phyloP scores from a whole-genome alignment of 1,284 basidiomycete genomes.

The Tilletia walkeri region DNA sequence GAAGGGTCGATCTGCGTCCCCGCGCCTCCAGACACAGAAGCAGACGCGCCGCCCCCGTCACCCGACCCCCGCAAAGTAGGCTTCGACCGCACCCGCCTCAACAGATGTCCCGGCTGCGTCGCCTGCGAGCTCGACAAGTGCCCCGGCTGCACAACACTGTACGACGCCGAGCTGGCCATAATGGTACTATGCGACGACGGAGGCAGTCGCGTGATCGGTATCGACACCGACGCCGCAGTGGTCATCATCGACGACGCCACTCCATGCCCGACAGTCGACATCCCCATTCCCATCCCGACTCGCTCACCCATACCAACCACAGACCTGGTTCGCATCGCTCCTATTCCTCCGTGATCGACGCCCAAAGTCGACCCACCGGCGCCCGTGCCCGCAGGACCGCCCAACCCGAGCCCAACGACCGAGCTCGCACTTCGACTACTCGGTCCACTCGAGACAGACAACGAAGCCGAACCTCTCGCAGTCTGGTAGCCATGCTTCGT shows the following conservation, averaged over 20 bases:
- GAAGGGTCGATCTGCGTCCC: too few species aligned
- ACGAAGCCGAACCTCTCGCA: neutral
- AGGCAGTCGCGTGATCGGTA: neutral
- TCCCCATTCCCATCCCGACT: too few species aligned
- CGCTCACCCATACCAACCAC: neutral
- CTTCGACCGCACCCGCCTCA: neutral
- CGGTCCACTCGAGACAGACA: constrained; percentile 1
- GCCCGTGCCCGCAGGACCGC: too few species aligned
- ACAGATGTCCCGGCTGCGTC: neutral
- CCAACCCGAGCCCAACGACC: neutral
- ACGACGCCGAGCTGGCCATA: neutral
- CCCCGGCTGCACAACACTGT: neutral
- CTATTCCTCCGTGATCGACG: neutral
- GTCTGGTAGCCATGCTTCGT: neutral
- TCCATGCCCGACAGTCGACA: too few species aligned
- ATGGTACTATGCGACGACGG: neutral
- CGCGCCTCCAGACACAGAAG: too few species aligned
- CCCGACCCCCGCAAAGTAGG: neutral
- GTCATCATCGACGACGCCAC: too few species aligned
- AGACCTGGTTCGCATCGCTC: neutral
- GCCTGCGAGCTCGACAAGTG: too few species aligned
- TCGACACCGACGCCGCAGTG: too few species aligned
- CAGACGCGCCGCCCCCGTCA: too few species aligned
- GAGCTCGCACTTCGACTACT: constrained; percentile 7
- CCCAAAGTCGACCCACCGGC: neutral